Percentiles rank a stretch among this genome's conserved stretches.
These are phyloP conservation scores for Houttuynia cordata DNA, from an alignment of 164 flowering plant species.

Conservation along the genomic window DNA sequence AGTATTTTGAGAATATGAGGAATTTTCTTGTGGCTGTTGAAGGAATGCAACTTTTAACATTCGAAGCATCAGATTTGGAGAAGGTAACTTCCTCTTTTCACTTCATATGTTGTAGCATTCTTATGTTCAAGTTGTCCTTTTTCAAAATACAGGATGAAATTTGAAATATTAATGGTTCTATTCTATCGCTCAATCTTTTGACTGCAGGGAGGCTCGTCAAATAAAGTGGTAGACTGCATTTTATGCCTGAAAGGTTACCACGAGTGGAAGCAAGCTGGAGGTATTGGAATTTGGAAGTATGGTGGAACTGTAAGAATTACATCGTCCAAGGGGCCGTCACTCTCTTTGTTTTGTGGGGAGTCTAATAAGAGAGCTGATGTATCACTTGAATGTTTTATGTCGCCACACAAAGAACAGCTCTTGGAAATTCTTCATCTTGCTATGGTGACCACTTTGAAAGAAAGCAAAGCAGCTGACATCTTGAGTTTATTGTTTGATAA, in stretches of 20 bases:
- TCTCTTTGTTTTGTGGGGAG: constrained; percentile 25
- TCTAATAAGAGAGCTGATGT: constrained; percentile 52
- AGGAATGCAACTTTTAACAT: constrained; percentile 65
- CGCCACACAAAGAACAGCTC: constrained; percentile 42
- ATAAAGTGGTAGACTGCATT: constrained; percentile 80
- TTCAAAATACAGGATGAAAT: no score
- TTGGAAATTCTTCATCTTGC: constrained; percentile 52
- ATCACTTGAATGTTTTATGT: constrained; percentile 43
- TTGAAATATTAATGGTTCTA: no score
- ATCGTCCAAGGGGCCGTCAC: constrained; percentile 38
- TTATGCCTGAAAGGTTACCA: constrained; percentile 76
- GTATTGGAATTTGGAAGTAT: constrained; percentile 78
- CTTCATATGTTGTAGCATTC: background rate
- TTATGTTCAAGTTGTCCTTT: background rate
- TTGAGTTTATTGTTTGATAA: constrained; percentile 52
- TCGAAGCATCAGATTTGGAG: constrained; percentile 84
- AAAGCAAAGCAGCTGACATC: constrained; percentile 40
- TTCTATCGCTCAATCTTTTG: background rate
- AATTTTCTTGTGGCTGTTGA: constrained; percentile 73
- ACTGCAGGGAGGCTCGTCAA: constrained; percentile 67
- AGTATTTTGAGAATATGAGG: constrained; percentile 88
- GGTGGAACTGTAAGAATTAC: constrained; percentile 72
- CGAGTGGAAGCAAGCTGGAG: constrained; percentile 88
- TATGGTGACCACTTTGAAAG: constrained; percentile 40
- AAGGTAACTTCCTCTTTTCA: constrained; percentile 29